Evolutionary conservation across 2,329 filamentous ascomycete genomes (phyloP).

Genomic region (Fusarium haematococcum): DNA sequence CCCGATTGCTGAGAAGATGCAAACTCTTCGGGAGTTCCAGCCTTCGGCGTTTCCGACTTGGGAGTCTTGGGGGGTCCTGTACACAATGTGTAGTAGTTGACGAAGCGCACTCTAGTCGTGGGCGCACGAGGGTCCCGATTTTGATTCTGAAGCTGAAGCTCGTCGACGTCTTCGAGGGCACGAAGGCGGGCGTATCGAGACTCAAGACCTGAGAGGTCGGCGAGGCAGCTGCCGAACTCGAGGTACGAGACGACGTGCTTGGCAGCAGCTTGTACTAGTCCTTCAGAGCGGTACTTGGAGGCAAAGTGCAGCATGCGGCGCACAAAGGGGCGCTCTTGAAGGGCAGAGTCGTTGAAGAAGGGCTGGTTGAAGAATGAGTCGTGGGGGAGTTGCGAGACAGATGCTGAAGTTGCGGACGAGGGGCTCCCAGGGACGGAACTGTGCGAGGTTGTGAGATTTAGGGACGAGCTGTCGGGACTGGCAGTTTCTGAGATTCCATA

Average conservation of each 20-base stretch:
- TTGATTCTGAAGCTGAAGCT: constrained; percentile 52
- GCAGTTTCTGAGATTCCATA: constrained; percentile 6
- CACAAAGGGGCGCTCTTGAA: constrained; percentile 77
- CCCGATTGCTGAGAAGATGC: background rate
- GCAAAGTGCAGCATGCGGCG: constrained; percentile 79
- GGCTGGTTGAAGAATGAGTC: constrained; percentile 80
- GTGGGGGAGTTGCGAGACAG: constrained; percentile 19
- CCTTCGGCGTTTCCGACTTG: constrained; percentile 21
- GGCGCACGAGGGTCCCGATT: constrained; percentile 34
- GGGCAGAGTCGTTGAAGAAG: constrained; percentile 79
- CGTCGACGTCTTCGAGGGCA: constrained; percentile 77
- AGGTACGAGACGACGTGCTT: constrained; percentile 83
- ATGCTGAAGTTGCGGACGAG: constrained; percentile 22
- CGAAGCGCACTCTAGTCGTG: constrained; percentile 75
- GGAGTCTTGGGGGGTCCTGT: constrained; percentile 73
- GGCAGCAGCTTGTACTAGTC: constrained; percentile 76
- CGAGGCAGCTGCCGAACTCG: constrained; percentile 84
- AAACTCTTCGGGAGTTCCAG: constrained; percentile 4
- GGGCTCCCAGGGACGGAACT: constrained; percentile 29
- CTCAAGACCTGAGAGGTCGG: constrained; percentile 79
- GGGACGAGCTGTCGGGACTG: constrained; percentile 31
- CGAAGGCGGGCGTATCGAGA: constrained; percentile 77
- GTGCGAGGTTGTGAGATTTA: constrained; percentile 35
- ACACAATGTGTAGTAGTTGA: constrained; percentile 93
- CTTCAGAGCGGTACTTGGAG: constrained; percentile 80